Evolutionary conservation across 805 yeast genomes (phyloP).

Genomic region (Isabelozyma rhagii): DNA sequence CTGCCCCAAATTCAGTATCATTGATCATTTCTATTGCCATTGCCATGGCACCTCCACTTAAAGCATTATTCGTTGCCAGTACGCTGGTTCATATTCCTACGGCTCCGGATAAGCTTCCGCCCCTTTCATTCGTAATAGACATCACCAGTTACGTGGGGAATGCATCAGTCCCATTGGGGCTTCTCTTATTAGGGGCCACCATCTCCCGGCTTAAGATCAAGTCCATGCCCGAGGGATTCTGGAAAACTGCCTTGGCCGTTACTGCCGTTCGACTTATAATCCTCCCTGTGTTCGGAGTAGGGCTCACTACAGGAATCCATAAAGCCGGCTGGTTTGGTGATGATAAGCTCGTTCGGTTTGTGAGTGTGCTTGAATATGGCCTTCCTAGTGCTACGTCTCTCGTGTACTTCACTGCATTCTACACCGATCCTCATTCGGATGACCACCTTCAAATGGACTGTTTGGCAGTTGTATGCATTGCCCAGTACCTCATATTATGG

Average conservation of each 20-base stretch:
- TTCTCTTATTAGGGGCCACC: conserved; percentile 81
- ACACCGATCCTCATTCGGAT: conserved; percentile 59
- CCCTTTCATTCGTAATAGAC: conserved; percentile 82
- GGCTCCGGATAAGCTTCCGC: conserved; percentile 87
- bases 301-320: conserved; percentile 54
- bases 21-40: conserved; percentile 62
- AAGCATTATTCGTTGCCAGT: conserved; percentile 46
- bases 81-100: conserved; percentile 44
- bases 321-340: conserved; percentile 61
- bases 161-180: conserved; percentile 87
- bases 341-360: conserved; percentile 63
- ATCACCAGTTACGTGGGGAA: conserved; percentile 74
- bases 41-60: conserved; percentile 85
- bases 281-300: conserved; percentile 75
- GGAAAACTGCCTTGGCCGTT: conserved; percentile 61
- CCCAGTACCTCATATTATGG: conserved; percentile 67
- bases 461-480: conserved; percentile 69
- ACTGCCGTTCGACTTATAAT: conserved; percentile 58
- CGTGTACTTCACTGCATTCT: conserved; percentile 84
- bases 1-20: conserved; percentile 70
- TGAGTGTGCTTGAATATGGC: conserved; percentile 70
- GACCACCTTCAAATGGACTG: conserved; percentile 76
- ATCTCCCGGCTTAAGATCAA: conserved; percentile 68
- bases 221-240: conserved; percentile 64
- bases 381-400: conserved; percentile 88